Conservation (phyloP, 176 grass and related monocot genomes). For the Lolium multiflorum region DNA sequence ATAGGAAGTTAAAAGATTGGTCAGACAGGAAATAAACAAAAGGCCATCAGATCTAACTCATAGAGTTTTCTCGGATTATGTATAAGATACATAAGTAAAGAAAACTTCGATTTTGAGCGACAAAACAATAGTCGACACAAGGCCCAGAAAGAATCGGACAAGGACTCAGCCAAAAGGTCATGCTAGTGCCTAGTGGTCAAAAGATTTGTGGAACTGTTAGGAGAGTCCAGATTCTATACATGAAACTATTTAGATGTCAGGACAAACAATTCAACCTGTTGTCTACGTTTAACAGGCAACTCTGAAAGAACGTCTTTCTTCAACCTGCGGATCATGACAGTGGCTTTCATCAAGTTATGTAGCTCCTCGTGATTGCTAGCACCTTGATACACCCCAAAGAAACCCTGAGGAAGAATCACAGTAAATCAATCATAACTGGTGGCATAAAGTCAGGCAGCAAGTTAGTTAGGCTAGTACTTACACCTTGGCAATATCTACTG, state of each 20-base stretch:
- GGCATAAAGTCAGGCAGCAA: conserved; percentile 39
- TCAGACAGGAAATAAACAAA: conserved; percentile 33
- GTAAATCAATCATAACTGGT: conserved; percentile 34
- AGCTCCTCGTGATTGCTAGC: conserved; percentile 98
- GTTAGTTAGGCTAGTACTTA: conserved; percentile 62
- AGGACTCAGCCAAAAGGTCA: conserved; percentile 13
- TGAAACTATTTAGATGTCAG: conserved; percentile 9
- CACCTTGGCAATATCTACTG: conserved; percentile 91
- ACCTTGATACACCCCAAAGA: conserved; percentile 88
- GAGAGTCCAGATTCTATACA: conserved; percentile 5
- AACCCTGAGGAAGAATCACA: conserved; percentile 52
- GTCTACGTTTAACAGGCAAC: conserved; percentile 86
- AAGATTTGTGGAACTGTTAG: background rate
- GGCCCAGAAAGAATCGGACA: conserved; percentile 3
- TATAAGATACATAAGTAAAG: conserved; percentile 5
- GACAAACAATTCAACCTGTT: conserved; percentile 53
- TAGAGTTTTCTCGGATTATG: conserved; percentile 9
- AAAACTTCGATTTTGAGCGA: conserved; percentile 6
- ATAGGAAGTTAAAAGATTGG: conserved; percentile 3
- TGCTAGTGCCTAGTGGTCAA: background rate
- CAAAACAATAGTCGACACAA: conserved; percentile 24
- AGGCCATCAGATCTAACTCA: background rate
- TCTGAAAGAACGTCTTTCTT: conserved; percentile 93
- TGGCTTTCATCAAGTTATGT: conserved; percentile 98
- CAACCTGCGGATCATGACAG: conserved; percentile 92